Percentiles rank a stretch among this genome's conserved stretches.
Conservation (phyloP, 2,329 filamentous ascomycete genomes). For the Alternaria novae-zelandiae region DNA sequence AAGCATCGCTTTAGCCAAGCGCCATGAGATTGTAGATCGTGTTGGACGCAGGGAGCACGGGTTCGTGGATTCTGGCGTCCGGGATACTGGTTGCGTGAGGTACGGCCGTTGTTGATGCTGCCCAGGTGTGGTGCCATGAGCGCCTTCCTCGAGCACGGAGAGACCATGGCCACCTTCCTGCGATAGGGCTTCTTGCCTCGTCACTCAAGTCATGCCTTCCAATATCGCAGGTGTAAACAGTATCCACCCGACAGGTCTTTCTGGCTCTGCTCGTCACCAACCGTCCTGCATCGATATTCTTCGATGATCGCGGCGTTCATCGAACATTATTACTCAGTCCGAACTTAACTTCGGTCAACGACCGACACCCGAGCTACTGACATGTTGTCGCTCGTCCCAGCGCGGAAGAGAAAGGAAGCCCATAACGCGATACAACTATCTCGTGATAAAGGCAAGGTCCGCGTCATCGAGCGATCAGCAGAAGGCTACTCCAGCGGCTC, state of each 20-base stretch:
- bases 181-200: background rate
- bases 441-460: conserved; percentile 42
- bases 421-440: conserved; percentile 24
- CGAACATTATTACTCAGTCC: conserved; percentile 6
- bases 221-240: background rate
- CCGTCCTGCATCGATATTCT: background rate
- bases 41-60: background rate
- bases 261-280: background rate
- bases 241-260: background rate
- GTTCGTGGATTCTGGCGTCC: background rate
- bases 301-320: background rate
- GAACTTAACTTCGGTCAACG: background rate
- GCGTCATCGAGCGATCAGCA: conserved; percentile 35
- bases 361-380: conserved; percentile 2
- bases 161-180: background rate
- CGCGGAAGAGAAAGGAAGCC: conserved; percentile 42
- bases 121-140: background rate
- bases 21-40: conserved; percentile 1
- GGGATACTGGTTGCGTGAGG: background rate
- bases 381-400: conserved; percentile 42
- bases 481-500: conserved; percentile 14
- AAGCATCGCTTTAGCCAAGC: conserved; percentile 10
- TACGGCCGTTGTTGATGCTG: background rate
- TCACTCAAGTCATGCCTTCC: background rate
- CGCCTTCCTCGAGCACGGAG: background rate